Evolutionary conservation across 2,329 filamentous ascomycete genomes (phyloP), one percentile per base, ranked within the genome.

Genomic region (Claviceps sp.): DNA sequence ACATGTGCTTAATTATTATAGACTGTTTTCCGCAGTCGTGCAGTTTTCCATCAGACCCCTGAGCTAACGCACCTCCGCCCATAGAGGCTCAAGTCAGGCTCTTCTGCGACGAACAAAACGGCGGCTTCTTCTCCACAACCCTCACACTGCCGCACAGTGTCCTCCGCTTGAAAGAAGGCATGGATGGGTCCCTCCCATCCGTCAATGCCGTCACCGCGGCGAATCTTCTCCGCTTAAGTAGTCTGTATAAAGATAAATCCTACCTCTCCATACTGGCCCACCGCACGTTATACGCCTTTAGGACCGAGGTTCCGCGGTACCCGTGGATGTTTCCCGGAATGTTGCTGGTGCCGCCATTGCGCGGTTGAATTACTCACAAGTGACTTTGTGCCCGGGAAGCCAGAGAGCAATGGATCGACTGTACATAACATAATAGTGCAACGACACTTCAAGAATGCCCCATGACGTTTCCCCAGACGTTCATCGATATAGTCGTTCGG

Each of bases 81-180:
- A 34, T 56, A 85, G 82, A 82, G 67, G 78, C 78, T 3, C 87
- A 97, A 66, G 84, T 86, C 52, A 67, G 72, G 1, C 73, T 86
- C 16, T 97, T 97, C 71, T 87, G 87, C 68, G 89, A 95, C 59
- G 64, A 71, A 3, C 68, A 64, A 26, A 77, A 64, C 30, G 78
- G 78, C 43, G 87, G 78, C 37, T 93, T 91, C 74, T 93, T 87
- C 70, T 83, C 82, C 4, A 89, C 85, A 1, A 70, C 76, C 5
- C 69, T 73, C 11, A 68, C 75, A 44, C 81, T 84, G 10, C 72
- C 81, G 0, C 81, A 89, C 60, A 77, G 85, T 30, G 84, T 96
- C 54, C 79, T 97, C 55, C 84, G 91, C 24, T 78, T 96, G 48
- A 98, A 98, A 69, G 89, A 94, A 56, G 93, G 89, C 57, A 96